phyloP scores from a whole-genome alignment of 495 filamentous ascomycete genomes.

The Talaromyces ruber region DNA sequence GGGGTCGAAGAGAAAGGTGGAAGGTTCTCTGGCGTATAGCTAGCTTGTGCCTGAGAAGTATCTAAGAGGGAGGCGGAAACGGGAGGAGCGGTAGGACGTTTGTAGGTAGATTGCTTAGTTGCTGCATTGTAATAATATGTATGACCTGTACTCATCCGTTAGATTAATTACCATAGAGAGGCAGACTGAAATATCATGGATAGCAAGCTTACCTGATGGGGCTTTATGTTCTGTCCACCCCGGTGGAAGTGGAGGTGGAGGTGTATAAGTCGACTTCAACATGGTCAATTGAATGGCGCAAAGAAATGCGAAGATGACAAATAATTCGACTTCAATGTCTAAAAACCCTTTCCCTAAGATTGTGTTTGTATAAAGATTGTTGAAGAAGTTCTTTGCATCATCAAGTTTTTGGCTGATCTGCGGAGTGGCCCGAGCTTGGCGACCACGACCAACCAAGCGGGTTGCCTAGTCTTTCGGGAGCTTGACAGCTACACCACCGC shows the following conservation, averaged over 20 bases:
- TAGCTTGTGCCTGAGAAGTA: slow-evolving; percentile 13
- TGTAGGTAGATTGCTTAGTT: slow-evolving; percentile 85
- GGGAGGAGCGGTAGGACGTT: slow-evolving; percentile 40
- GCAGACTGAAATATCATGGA: not conserved
- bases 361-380: not conserved
- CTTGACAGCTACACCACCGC: slow-evolving; percentile 20
- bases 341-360: no score
- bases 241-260: slow-evolving; percentile 53
- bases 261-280: slow-evolving; percentile 35
- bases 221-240: slow-evolving; percentile 94
- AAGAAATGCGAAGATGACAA: not conserved
- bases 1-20: slow-evolving; percentile 36
- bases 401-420: slow-evolving; percentile 15
- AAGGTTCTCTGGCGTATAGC: slow-evolving; percentile 24
- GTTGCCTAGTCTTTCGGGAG: slow-evolving; percentile 31
- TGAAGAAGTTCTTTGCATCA: slow-evolving; percentile 1
- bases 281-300: slow-evolving; percentile 12
- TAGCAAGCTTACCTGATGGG: slow-evolving; percentile 53
- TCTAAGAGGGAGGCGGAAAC: slow-evolving; percentile 15
- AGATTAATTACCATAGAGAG: not conserved
- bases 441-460: slow-evolving; percentile 34
- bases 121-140: slow-evolving; percentile 81
- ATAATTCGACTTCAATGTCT: not conserved
- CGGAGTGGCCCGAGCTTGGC: slow-evolving; percentile 41
- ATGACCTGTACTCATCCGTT: slow-evolving; percentile 46